A percentile compares a stretch with the other conserved stretches of the same genome.
These are phyloP conservation scores for Malus hybrid DNA, from an alignment of 331 rosid genomes.

Conservation along the genomic window DNA sequence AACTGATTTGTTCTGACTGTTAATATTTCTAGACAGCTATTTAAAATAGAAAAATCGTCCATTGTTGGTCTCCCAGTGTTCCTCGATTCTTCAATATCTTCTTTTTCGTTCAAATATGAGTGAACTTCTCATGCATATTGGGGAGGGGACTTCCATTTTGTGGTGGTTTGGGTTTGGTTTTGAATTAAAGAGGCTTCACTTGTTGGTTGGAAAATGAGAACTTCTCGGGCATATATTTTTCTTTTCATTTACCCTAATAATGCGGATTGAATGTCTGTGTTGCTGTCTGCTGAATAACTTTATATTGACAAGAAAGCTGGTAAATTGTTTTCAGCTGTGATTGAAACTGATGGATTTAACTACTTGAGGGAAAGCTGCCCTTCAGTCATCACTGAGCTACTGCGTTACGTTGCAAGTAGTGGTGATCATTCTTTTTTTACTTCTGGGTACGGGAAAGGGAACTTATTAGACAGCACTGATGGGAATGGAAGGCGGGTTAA, in stretches of 20 bases:
- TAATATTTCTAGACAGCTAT: background rate
- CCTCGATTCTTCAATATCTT: background rate
- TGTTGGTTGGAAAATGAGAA: background rate
- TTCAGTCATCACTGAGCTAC: constrained; percentile 41
- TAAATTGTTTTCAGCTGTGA: constrained; percentile 44
- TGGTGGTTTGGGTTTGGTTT: background rate
- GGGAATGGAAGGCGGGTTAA: constrained; percentile 50
- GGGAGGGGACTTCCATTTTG: background rate
- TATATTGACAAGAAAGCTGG: constrained; percentile 1
- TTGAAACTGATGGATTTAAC: constrained; percentile 55
- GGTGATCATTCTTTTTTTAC: constrained; percentile 31
- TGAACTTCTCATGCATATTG: no score
- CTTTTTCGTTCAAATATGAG: background rate
- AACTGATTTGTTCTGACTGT: background rate
- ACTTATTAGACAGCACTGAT: constrained; percentile 42
- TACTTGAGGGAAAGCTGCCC: constrained; percentile 56
- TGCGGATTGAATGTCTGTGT: background rate
- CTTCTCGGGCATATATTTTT: background rate
- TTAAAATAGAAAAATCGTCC: background rate
- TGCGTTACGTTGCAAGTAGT: constrained; percentile 41
- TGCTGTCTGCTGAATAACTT: background rate
- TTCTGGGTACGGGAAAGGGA: constrained; percentile 24
- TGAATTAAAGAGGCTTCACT: background rate
- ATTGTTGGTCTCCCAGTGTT: background rate
- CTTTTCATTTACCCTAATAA: background rate